These are phyloP conservation scores for Escovopsis sp. DNA, from an alignment of 2,329 filamentous ascomycete genomes.

Conservation along the genomic window DNA sequence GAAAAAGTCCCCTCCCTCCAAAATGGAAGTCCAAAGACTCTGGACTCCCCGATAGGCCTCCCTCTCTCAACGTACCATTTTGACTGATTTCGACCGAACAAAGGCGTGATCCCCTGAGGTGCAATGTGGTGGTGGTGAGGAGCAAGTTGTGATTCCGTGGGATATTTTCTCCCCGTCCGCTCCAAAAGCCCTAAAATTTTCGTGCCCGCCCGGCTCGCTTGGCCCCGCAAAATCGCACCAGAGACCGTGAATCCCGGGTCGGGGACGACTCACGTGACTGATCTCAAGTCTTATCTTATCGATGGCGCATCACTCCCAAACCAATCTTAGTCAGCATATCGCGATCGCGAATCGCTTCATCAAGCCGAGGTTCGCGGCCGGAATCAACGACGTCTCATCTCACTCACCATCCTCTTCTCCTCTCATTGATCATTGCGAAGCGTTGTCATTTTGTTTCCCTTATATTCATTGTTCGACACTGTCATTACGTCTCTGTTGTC, in stretches of 20 bases:
- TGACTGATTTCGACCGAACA: slow-evolving; percentile 39
- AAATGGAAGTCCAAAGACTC: slow-evolving; percentile 5
- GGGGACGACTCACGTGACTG: slow-evolving; percentile 24
- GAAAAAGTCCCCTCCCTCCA: no score
- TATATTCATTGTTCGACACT: no score
- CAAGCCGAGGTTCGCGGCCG: neutral
- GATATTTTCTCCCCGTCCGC: slow-evolving; percentile 16
- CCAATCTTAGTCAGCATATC: neutral
- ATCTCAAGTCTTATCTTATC: slow-evolving; percentile 4
- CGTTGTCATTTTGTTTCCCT: no score
- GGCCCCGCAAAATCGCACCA: slow-evolving; percentile 5
- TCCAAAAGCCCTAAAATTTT: slow-evolving; percentile 22
- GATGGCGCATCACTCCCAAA: neutral
- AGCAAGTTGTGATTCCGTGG: slow-evolving; percentile 24
- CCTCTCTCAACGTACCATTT: slow-evolving; percentile 53
- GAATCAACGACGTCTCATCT: neutral
- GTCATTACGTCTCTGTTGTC: no score
- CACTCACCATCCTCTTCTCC: no score
- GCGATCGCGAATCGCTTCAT: no score
- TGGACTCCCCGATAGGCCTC: slow-evolving; percentile 21
- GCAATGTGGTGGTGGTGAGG: slow-evolving; percentile 11
- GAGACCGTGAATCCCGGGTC: slow-evolving; percentile 15
- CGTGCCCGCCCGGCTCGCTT: slow-evolving; percentile 10
- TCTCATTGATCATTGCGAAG: neutral
- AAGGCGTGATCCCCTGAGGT: slow-evolving; percentile 22